Percentiles rank a stretch among this genome's conserved stretches.
phyloP scores from a whole-genome alignment of 2,329 filamentous ascomycete species.

The Claviceps arundinis region DNA sequence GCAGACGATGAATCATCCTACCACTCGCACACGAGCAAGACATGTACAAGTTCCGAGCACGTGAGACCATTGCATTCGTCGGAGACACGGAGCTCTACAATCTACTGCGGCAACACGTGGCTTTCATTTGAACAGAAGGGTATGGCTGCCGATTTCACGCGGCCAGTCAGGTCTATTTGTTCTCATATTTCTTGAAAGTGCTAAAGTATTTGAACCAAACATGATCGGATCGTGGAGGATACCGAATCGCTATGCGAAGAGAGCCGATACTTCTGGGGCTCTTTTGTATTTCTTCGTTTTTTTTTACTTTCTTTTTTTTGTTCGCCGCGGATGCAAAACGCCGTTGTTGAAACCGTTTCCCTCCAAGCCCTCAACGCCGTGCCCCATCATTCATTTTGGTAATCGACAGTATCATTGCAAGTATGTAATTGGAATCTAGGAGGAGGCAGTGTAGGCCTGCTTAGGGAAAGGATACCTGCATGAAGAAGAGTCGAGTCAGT shows the following conservation, averaged over 20 bases:
- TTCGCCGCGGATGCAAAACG: conserved; percentile 24
- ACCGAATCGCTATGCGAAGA: conserved; percentile 22
- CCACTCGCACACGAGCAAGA: neutral
- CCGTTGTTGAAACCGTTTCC: conserved; percentile 43
- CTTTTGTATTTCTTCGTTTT: conserved; percentile 1
- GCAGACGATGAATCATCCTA: neutral
- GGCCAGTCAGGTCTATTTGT: conserved; percentile 2
- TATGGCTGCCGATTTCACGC: neutral
- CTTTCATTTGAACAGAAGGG: neutral
- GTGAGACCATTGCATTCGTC: neutral
- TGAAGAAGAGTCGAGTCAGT: conserved; percentile 5
- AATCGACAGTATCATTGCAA: conserved; percentile 5
- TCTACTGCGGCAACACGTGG: neutral
- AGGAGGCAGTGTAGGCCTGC: conserved; percentile 51
- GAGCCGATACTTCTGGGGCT: conserved; percentile 14
- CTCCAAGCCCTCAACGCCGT: conserved; percentile 30
- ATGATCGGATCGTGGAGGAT: conserved; percentile 28
- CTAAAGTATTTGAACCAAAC: conserved; percentile 1
- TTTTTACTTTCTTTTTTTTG: neutral
- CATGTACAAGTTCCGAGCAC: neutral
- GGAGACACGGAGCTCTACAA: neutral
- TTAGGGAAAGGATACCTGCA: conserved; percentile 69
- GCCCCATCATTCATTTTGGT: conserved; percentile 12
- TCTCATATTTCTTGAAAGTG: neutral
- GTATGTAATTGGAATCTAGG: conserved; percentile 15